Base-by-base conservation (phyloP, 352 stramenopile species). In the Aphanomyces stellatus region DNA sequence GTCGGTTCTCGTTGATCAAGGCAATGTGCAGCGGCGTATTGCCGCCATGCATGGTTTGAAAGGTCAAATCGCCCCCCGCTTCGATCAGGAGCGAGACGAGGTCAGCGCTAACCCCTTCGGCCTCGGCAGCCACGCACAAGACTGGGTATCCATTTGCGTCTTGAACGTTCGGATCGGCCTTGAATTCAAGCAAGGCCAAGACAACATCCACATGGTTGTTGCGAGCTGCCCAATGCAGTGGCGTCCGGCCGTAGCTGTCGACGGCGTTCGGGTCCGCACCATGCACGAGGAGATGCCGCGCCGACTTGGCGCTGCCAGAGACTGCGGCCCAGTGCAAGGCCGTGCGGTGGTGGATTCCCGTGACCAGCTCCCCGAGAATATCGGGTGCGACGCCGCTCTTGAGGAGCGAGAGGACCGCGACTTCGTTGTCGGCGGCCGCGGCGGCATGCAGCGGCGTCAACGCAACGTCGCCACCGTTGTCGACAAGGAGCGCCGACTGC, bases 21-120 rank as follows among this genome's bases (percentile, higher is more conserved):
- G 85, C 85, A 34, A 92, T 70, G 46, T 93, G 85, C 25, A 93
- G 65, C 51, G 85, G 82, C 2, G 85, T 91, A 51, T 93, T 82
- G 10, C 85, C 82, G 62, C 75, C 8, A n/a, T n/a, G n/a, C 51
- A 62, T 4, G 62, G 49, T 1, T 69, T 48, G 80, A 25, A 73
- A 73, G 28, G 75, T 69, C 1, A 91, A 62, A 63, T 71, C 81
- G 7, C 78, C 84, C 0, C 80, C 80, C 0, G 64, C 53, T 4
- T 55, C 62, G 2, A 89, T 60, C 2, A 93, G 53, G 19, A 70
- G 75, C 0, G 72, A 72, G 31, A 90, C 76, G 24, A 88, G 77
- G 2, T 69, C 53, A 4, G 70, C 61, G 25, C 74, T 75, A 6
- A 90, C 79, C 4, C 77, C 81, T 57, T 90, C 81, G 10, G 78